Conservation (phyloP, 139 green algal genomes). For the Picochlorum sp. region DNA sequence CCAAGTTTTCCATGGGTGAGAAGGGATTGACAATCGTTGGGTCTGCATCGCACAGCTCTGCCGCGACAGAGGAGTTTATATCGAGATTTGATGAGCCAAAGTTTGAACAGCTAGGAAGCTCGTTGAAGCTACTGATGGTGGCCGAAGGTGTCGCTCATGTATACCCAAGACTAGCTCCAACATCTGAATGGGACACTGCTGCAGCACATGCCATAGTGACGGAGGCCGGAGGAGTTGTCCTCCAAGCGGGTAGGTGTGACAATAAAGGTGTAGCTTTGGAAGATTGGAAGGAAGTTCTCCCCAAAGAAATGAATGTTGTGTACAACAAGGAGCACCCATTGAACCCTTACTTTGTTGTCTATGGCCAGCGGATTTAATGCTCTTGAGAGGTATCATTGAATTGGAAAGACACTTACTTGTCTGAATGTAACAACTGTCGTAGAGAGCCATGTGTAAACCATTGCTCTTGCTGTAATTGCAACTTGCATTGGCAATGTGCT, state of each 20-base stretch:
- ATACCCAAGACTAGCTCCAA: constrained; percentile 63
- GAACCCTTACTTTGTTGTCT: constrained; percentile 85
- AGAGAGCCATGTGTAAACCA: no score
- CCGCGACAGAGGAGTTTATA: constrained; percentile 65
- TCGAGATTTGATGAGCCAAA: constrained; percentile 47
- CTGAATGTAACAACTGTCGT: no score
- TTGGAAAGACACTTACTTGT: no score
- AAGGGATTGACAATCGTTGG: constrained; percentile 44
- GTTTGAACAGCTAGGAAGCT: constrained; percentile 63
- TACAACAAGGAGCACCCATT: constrained; percentile 82
- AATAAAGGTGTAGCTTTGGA: constrained; percentile 61
- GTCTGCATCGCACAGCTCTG: constrained; percentile 48
- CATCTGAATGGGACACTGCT: constrained; percentile 81
- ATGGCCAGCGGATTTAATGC: constrained; percentile 37
- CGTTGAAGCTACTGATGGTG: constrained; percentile 82
- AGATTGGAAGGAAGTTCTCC: constrained; percentile 64
- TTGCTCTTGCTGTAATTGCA: no score
- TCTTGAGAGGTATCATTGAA: no score
- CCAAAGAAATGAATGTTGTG: constrained; percentile 43
- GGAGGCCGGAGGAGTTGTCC: constrained; percentile 69
- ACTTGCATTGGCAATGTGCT: no score
- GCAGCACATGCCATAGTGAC: constrained; percentile 74
- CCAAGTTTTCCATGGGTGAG: constrained; percentile 34
- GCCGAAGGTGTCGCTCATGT: constrained; percentile 66
- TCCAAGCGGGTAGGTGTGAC: constrained; percentile 65